Evolutionary conservation across 1,284 basidiomycete genomes (phyloP).

Genomic region (Peniophora sp.): DNA sequence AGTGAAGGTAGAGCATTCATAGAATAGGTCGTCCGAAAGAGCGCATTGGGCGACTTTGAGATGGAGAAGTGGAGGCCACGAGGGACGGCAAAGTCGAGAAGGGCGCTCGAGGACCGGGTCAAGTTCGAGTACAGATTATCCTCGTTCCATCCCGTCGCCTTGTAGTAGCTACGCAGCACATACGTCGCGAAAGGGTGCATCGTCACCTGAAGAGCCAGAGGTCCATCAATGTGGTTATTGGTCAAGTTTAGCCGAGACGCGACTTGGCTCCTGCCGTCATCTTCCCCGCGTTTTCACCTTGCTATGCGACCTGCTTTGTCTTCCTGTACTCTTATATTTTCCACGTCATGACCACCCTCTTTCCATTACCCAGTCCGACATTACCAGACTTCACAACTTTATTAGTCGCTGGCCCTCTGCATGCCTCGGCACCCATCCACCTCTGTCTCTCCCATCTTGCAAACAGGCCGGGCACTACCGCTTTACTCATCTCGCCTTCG

Average conservation of each 20-base stretch:
- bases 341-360: conserved; percentile 11
- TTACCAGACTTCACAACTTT: conserved; percentile 24
- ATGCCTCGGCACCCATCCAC: conserved; percentile 31
- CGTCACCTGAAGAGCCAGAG: neutral
- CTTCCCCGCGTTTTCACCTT: too few relatives aligned
- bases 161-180: conserved; percentile 85
- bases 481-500: conserved; percentile 47
- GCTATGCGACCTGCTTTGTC: too few relatives aligned
- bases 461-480: conserved; percentile 23
- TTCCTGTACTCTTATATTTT: too few relatives aligned
- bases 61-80: conserved; percentile 74
- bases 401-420: conserved; percentile 26
- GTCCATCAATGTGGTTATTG: too few relatives aligned
- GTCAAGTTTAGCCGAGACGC: too few relatives aligned
- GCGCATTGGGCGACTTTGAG: conserved; percentile 82
- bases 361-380: conserved; percentile 11
- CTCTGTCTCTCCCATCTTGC: conserved; percentile 37
- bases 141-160: conserved; percentile 91
- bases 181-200: conserved; percentile 87
- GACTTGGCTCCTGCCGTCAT: too few relatives aligned
- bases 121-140: conserved; percentile 91
- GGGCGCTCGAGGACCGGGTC: conserved; percentile 80
- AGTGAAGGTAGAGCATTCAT: conserved; percentile 89
- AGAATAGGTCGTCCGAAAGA: conserved; percentile 88
- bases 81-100: conserved; percentile 81